Evolutionary conservation across 768 basidiomycete genomes (phyloP).

Genomic region (Ramaria rubella): DNA sequence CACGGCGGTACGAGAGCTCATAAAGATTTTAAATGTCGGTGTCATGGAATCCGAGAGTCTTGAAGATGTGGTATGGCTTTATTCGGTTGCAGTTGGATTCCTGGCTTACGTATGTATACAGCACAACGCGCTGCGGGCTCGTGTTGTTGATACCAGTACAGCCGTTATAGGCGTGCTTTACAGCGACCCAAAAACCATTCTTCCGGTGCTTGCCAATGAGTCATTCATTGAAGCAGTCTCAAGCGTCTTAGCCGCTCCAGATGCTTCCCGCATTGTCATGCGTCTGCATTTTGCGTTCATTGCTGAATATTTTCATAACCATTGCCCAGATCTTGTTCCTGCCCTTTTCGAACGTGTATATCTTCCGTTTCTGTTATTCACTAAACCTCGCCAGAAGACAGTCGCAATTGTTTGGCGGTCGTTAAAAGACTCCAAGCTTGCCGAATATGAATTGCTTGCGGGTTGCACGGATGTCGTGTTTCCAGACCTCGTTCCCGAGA

Average conservation of each 20-base stretch:
- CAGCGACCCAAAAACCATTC: slow-evolving; percentile 38
- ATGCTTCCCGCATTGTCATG: slow-evolving; percentile 47
- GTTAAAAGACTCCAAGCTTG: slow-evolving; percentile 24
- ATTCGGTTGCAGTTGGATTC: not conserved
- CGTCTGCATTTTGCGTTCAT: slow-evolving; percentile 55
- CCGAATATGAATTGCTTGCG: slow-evolving; percentile 23
- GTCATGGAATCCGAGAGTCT: slow-evolving; percentile 22
- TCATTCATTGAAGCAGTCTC: slow-evolving; percentile 20
- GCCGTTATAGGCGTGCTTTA: slow-evolving; percentile 67
- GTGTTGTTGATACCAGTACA: slow-evolving; percentile 57
- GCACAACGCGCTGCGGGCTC: slow-evolving; percentile 42
- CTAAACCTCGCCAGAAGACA: slow-evolving; percentile 63
- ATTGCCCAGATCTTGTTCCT: slow-evolving; percentile 32
- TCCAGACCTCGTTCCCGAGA: slow-evolving; percentile 3
- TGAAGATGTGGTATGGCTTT: slow-evolving; percentile 37
- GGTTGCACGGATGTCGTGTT: slow-evolving; percentile 18
- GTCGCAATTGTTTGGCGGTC: slow-evolving; percentile 65
- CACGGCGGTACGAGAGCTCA: slow-evolving; percentile 51
- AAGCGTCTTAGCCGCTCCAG: slow-evolving; percentile 24
- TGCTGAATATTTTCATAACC: slow-evolving; percentile 34
- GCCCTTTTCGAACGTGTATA: slow-evolving; percentile 38
- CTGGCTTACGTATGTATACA: slow-evolving; percentile 7
- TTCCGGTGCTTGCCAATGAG: slow-evolving; percentile 26
- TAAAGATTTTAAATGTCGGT: slow-evolving; percentile 30
- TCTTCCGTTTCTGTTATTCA: slow-evolving; percentile 70